Base-by-base conservation (phyloP, 2,329 filamentous ascomycete genomes). In the Helminthosporium solani region DNA sequence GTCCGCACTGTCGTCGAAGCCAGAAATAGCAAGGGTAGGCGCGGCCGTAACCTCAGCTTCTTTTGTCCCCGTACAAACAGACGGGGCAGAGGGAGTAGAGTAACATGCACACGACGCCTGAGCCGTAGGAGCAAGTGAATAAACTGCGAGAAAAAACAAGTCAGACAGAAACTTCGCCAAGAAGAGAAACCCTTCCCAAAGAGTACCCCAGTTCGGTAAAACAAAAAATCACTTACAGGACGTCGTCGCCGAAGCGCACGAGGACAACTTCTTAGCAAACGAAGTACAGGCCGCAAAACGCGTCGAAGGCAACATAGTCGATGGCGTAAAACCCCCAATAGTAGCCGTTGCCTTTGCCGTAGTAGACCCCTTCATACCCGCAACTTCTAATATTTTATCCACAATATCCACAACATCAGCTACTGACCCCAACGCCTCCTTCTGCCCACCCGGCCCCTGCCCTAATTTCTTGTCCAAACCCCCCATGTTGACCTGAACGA, bases 381-480 rank as follows among this genome's bases (percentile, higher is more conserved):
- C 8, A 31, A 7, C 6, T 5, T n/a, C 19, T 3, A 30, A 3
- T 38, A 39, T 12, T 33, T 33, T 23, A 15, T 14, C 25, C 31
- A 16, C 35, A 11, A n/a, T 38, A 57, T 48, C 63, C 31, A 63
- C 58, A n/a, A 52, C 52, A 20, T 63, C 63, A 3, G 53, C 61
- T 1, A 61, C 69, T 49, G 66, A 59, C n/a, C 3, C 33, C 23
- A 25, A 25, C 23, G 9, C 23, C 23, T 25, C 23, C 23, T 25
- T 9, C 9, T 25, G 23, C 23, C 9, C 23, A 25, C 23, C 9
- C 23, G 23, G 9, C 6, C 23, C 9, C 23, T 25, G 23, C 23
- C 23, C 23, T 25, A 25, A 9, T 9, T 25, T 25, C 23, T 25
- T 5, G 6, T 25, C 23, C 23, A 25, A 9, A 25, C 23, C 9